Conservation (phyloP, 2,329 filamentous ascomycete species). For the Metarhizium sp. region DNA sequence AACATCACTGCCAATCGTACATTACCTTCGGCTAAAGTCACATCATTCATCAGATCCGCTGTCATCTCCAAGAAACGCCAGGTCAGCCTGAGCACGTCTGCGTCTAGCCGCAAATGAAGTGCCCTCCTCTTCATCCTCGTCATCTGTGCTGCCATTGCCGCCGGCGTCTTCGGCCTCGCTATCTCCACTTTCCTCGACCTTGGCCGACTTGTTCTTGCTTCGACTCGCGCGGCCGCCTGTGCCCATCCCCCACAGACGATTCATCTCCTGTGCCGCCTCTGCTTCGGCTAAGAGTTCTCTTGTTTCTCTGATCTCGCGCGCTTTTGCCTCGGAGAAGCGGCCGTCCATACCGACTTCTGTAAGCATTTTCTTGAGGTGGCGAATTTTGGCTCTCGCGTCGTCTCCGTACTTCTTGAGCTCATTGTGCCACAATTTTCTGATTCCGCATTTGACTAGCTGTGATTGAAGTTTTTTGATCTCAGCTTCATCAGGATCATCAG, state of each 20-base stretch:
- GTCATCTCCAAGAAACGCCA: conserved; percentile 61
- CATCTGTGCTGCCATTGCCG: conserved; percentile 20
- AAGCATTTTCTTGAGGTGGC: conserved; percentile 70
- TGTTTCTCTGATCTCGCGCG: conserved; percentile 76
- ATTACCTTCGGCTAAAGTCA: neutral
- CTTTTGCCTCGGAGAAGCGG: conserved; percentile 76
- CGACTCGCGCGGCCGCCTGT: conserved; percentile 31
- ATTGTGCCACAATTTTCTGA: conserved; percentile 83
- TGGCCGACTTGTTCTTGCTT: conserved; percentile 21
- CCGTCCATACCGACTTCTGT: conserved; percentile 79
- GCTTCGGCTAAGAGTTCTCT: conserved; percentile 78
- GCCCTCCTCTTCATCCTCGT: conserved; percentile 19
- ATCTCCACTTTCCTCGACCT: conserved; percentile 22
- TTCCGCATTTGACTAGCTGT: conserved; percentile 80
- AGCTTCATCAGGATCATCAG: conserved; percentile 54
- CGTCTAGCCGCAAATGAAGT: conserved; percentile 33
- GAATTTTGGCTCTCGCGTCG: conserved; percentile 69
- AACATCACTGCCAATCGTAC: neutral
- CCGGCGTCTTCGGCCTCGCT: conserved; percentile 16
- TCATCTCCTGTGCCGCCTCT: conserved; percentile 75
- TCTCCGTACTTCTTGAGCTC: conserved; percentile 68
- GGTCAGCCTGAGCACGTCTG: conserved; percentile 39
- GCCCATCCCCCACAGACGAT: conserved; percentile 62
- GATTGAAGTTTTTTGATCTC: conserved; percentile 85
- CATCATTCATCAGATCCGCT: conserved; percentile 48